Evolutionary conservation across 2,329 filamentous ascomycete species (phyloP), one percentile per base, ranked within the genome.

Genomic region (Alternaria ethzedia): DNA sequence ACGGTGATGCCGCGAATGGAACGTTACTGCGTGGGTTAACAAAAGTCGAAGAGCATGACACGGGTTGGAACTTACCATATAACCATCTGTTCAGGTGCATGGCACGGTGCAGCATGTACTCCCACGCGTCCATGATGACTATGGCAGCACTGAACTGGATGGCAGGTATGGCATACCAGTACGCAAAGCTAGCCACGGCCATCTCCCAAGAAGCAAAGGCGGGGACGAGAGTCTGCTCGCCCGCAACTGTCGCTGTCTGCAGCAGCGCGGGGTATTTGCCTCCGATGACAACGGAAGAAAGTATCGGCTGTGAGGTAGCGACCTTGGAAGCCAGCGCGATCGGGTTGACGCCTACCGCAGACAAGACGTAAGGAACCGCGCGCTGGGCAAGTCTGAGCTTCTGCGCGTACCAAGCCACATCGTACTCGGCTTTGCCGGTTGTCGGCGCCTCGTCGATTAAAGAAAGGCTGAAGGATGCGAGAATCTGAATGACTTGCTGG

Each of bases 21-120:
- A 96, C 58, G 90, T 91, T 66, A 90, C 92, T 95, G 67, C 21
- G 3, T 17, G 10, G 46, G 61, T 78, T 49, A 57, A 64, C 32
- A 43, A 21, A 11, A n/a, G 3, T 11, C 17, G 47, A 47, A 17
- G 23, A 12, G 46, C 41, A 12, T 30, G 13, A 54, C 11, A 23
- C 6, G 26, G 30, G 21, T 23, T 54, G 17, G 43, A 61, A 87
- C 91, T 81, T 85, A 96, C 93, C 91, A 85, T 98, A 98, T 72
- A 99, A 87, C 92, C 93, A 98, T 81, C 92, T 94, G 84, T 98
- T 97, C 84, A 96, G 86, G 82, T 99, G 96, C 96, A 99, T 99
- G 61, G 91, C 88, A 43, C 96, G 93, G 82, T 99, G 96, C 74
- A 95, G 86, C 82, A 97, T 97, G 83, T 99, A 99, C 79, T 99